Conservation (phyloP, 2,329 filamentous ascomycete species). For the Aspergillus persii region DNA sequence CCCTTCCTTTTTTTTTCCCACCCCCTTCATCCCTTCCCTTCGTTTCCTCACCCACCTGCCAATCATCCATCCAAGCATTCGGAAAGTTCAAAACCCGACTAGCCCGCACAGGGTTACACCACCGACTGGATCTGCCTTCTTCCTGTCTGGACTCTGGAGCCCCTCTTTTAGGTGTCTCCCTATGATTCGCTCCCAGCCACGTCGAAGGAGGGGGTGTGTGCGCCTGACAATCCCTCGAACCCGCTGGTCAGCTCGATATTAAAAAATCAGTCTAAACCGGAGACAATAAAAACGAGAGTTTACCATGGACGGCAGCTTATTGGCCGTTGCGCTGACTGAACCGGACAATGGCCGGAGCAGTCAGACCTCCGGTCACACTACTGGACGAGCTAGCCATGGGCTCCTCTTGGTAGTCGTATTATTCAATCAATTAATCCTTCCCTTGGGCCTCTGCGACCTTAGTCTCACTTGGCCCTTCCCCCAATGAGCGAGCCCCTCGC, state of each 20-base stretch:
- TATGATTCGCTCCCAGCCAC: not conserved
- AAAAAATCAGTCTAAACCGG: not conserved
- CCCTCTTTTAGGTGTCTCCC: not conserved
- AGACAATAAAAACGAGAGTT: not conserved
- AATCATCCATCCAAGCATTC: not conserved
- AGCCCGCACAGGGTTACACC: not conserved
- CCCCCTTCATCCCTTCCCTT: not conserved
- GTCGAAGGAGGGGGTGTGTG: not conserved
- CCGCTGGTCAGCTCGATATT: not conserved
- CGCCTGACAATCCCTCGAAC: not conserved
- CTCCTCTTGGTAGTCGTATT: not conserved
- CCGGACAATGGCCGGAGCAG: not conserved
- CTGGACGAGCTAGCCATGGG: not conserved
- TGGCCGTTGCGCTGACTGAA: not conserved
- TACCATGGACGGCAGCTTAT: not conserved
- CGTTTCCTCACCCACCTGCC: not conserved
- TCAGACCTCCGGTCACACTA: not conserved
- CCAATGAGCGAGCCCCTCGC: constrained; percentile 8
- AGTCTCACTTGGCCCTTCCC: constrained; percentile 5
- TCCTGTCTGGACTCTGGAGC: not conserved
- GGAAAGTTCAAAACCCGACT: not conserved
- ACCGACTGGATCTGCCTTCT: not conserved
- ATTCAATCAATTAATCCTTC: not conserved
- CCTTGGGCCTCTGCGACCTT: not conserved
- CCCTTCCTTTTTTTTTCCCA: not conserved